Conservation (phyloP, 2,329 filamentous ascomycete species). For the Emericellopsis atlantica region DNA sequence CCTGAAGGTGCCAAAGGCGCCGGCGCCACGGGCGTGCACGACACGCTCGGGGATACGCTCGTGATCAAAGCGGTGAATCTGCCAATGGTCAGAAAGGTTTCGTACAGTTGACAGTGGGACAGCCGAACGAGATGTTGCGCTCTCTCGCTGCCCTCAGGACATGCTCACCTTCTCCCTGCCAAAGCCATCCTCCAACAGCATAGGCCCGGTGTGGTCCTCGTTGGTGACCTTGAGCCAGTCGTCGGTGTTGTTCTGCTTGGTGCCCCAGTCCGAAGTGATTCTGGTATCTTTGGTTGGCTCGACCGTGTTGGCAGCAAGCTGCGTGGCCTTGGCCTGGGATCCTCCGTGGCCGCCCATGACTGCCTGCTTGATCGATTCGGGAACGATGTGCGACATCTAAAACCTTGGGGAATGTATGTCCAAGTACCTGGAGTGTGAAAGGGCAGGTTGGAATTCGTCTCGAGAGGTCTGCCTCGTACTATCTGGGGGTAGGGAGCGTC, state of each 20-base stretch:
- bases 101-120: not conserved
- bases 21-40: constrained; percentile 59
- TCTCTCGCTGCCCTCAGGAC: not conserved
- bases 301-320: constrained; percentile 46
- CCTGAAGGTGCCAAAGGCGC: constrained; percentile 58
- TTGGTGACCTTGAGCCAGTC: constrained; percentile 60
- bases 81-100: not conserved
- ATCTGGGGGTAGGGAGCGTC: too few relatives aligned
- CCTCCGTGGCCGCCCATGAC: not conserved
- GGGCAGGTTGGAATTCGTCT: too few relatives aligned
- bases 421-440: too few relatives aligned
- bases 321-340: constrained; percentile 41
- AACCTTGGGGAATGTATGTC: not conserved
- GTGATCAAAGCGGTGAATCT: constrained; percentile 66
- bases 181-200: constrained; percentile 59
- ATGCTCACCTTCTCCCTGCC: constrained; percentile 55
- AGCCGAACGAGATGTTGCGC: too few relatives aligned
- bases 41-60: constrained; percentile 41
- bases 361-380: not conserved
- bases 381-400: not conserved
- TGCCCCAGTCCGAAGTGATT: constrained; percentile 68
- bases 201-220: constrained; percentile 52
- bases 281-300: constrained; percentile 43
- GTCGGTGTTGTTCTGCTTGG: constrained; percentile 61
- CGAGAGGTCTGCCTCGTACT: too few relatives aligned